These are phyloP conservation scores for Flaveria floridana DNA, from an alignment of 140 eudicot species.

Conservation along the genomic window DNA sequence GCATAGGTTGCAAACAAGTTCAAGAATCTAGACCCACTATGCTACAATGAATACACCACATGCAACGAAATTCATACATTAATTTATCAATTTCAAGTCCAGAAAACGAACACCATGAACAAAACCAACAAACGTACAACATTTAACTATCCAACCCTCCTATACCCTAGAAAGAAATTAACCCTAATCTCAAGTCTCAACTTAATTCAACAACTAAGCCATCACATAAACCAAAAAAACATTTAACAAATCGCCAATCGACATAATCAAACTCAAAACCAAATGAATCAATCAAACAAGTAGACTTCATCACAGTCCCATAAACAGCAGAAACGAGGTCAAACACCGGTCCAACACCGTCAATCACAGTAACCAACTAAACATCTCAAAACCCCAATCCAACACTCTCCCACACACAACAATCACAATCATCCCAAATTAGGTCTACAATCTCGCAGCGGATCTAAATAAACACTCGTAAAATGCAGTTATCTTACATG, in stretches of 20 bases:
- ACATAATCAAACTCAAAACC: slow-evolving; percentile 5
- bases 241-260: slow-evolving; percentile 10
- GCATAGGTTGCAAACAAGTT: slow-evolving; percentile 17
- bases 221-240: neutral
- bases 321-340: slow-evolving; percentile 25
- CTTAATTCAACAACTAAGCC: slow-evolving; percentile 27
- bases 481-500: slow-evolving; percentile 24
- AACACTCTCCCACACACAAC: too few relatives aligned
- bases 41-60: slow-evolving; percentile 6
- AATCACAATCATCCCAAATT: neutral
- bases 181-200: neutral
- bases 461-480: slow-evolving; percentile 26
- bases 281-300: slow-evolving; percentile 7
- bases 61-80: neutral
- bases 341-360: slow-evolving; percentile 7
- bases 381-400: neutral
- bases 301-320: slow-evolving; percentile 12
- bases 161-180: neutral
- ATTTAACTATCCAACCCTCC: neutral
- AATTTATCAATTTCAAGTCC: too few relatives aligned
- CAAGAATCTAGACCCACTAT: slow-evolving; percentile 9
- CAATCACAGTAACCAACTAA: neutral
- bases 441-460: slow-evolving; percentile 12
- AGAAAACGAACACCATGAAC: too few relatives aligned
- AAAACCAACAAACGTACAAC: too few relatives aligned